Evolutionary conservation across 805 yeast species (phyloP).

Genomic region (Ogataea methylovora): DNA sequence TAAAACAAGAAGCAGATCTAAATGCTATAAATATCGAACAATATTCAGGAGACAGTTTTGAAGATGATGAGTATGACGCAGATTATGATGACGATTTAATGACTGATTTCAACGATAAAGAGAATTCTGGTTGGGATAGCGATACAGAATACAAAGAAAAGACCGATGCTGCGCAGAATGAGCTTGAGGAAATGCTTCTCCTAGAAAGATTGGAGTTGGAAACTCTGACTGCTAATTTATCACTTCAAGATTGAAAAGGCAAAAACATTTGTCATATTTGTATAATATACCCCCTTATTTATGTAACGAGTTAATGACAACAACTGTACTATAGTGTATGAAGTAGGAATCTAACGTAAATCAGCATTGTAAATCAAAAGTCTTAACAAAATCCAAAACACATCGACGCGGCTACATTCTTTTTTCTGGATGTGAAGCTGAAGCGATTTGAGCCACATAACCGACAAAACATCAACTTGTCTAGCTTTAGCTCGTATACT

Average conservation of each 20-base stretch:
- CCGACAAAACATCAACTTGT: neutral
- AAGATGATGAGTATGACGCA: conserved; percentile 14
- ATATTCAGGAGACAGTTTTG: conserved; percentile 6
- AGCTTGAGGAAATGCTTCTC: conserved; percentile 21
- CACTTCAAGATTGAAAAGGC: neutral
- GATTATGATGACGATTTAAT: conserved; percentile 17
- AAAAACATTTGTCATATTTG: neutral
- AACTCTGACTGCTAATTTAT: conserved; percentile 2
- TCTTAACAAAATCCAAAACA: too few relatives aligned
- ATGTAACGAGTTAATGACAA: too few relatives aligned
- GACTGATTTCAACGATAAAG: neutral
- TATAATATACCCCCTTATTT: too few relatives aligned
- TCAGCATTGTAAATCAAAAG: too few relatives aligned
- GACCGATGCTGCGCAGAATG: conserved; percentile 10
- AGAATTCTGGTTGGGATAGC: neutral
- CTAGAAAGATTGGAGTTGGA: conserved; percentile 15
- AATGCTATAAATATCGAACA: conserved; percentile 13
- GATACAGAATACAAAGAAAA: too few relatives aligned
- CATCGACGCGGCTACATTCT: too few relatives aligned
- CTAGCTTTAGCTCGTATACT: neutral
- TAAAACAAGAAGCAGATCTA: conserved; percentile 14
- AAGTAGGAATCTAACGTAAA: too few relatives aligned
- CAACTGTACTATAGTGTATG: too few relatives aligned
- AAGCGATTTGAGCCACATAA: too few relatives aligned
- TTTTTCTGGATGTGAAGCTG: too few relatives aligned